Base-by-base conservation (phyloP, 768 basidiomycete genomes). In the Punctularia strigosozonata region DNA sequence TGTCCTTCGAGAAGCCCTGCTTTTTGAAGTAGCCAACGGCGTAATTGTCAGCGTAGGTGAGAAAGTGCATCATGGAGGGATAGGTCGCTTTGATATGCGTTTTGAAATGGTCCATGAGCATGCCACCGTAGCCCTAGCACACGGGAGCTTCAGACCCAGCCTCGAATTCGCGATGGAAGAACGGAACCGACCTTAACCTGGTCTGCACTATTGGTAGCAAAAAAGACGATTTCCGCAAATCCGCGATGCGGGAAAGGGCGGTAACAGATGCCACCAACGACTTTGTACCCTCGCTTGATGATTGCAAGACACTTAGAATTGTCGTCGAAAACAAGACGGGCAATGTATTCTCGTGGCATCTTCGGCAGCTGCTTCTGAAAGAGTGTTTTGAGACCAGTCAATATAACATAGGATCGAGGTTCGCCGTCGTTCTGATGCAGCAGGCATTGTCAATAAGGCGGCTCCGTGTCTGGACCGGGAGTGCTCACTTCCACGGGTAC, bases 11-110 rank as follows among this genome's bases (percentile, higher is more conserved):
- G 59, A 99, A 99, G 0, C 95, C 95, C 64, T 98, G 95, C 56
- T 98, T 99, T 57, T 90, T 90, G 68, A 99, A 98, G 61, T 97
- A 99, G 3, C 95, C 94, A 26, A 98, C 91, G 14, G 95, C 95
- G 55, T 89, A 99, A 58, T 98, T 98, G 61, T 99, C 95, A 34
- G 95, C 95, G 53, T 98, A 99, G 3, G 95, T 97, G 24, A 99
- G 68, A 61, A 97, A 98, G 58, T 95, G 78, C 73, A 82, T 78
- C 77, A 97, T 87, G 30, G 72, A 72, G 0, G 89, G 84, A 53
- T 90, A 88, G 7, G 79, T 73, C 43, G 71, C 66, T 44, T 80
- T 78, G 46, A 97, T 81, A 59, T 97, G 86, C 32, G 83, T 80
- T 62, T 98, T 98, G 69, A 90, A 89, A 57, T 95, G 82, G 56